phyloP scores from a whole-genome alignment of 1,284 basidiomycete genomes.

The Omphalotus olearius region DNA sequence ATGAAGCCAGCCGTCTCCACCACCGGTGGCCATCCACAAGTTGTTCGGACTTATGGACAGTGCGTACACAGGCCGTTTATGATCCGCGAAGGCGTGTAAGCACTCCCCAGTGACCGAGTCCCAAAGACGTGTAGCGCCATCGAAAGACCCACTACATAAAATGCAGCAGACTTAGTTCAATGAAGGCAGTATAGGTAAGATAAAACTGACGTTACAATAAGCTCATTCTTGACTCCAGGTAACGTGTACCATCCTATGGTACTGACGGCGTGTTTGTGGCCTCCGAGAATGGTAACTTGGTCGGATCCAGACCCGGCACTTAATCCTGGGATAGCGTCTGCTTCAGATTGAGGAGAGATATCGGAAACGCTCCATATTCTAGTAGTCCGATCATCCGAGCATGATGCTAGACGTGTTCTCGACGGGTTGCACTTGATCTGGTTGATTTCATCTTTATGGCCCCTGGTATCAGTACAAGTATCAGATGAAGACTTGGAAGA shows the following conservation, averaged over 20 bases:
- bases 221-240: conserved; percentile 40
- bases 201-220: conserved; percentile 64
- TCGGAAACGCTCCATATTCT: conserved; percentile 68
- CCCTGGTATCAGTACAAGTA: conserved; percentile 35
- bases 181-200: background rate
- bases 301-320: conserved; percentile 20
- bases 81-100: conserved; percentile 60
- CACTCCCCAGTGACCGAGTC: conserved; percentile 72
- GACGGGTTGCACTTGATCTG: conserved; percentile 68
- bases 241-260: conserved; percentile 68
- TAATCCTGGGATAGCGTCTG: conserved; percentile 37
- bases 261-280: conserved; percentile 66
- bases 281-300: conserved; percentile 45
- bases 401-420: conserved; percentile 67
- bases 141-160: conserved; percentile 49
- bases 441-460: conserved; percentile 76
- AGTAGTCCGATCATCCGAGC: conserved; percentile 75
- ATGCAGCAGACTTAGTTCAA: background rate
- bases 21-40: conserved; percentile 52
- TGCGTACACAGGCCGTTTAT: conserved; percentile 63
- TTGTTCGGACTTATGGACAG: conserved; percentile 66
- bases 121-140: conserved; percentile 73
- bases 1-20: conserved; percentile 58
- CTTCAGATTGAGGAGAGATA: conserved; percentile 22
- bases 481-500: background rate